Base-by-base conservation (phyloP, 441 rosid species). In the Arabidopsis lyrata region DNA sequence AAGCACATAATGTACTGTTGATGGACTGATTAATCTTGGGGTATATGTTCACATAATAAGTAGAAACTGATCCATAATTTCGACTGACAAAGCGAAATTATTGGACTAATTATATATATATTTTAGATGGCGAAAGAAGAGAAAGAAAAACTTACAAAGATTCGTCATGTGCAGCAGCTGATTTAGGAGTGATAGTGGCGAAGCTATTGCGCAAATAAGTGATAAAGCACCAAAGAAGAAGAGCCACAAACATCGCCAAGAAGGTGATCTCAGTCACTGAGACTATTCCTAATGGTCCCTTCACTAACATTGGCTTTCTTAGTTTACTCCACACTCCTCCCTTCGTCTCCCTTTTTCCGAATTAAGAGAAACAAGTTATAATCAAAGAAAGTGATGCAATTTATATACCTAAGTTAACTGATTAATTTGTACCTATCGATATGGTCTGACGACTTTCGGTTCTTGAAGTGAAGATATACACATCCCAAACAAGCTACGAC, bases 241-340 rank as follows among this genome's bases (percentile, higher is more conserved):
- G 85, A 20, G 83, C 86, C 3, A 85, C 47, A 64, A 88, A 81
- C 91, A 85, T 86, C 32, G 65, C 16, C 14, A 86, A 75, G 64
- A 88, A 85, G 31, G 75, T 52, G 4, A 88, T 24, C 76, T 88
- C 93, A n/a, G 68, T 74, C 71, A 75, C 61, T 0, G 93, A 82
- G 22, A 86, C 91, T 15, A 88, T 83, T 70, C 93, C 93, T 1
- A 85, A 66, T 5, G 93, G 93, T 10, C 93, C 93, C 48, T 74
- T 86, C 75, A 83, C 86, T 18, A 84, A 58, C 82, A 82, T 74
- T 15, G 89, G 88, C 70, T 39, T 79, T 79, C 60, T 81, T 54
- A 32, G 16, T 24, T 13, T 3, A 9, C 76, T 58, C 54, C 47
- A 67, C 55, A 47, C 56, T 12, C 76, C 77, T 15, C 71, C 75